Percentiles rank a stretch among this genome's conserved stretches.
phyloP scores from a whole-genome alignment of 371 early-diverging fungal species.

The Mucor sp. region DNA sequence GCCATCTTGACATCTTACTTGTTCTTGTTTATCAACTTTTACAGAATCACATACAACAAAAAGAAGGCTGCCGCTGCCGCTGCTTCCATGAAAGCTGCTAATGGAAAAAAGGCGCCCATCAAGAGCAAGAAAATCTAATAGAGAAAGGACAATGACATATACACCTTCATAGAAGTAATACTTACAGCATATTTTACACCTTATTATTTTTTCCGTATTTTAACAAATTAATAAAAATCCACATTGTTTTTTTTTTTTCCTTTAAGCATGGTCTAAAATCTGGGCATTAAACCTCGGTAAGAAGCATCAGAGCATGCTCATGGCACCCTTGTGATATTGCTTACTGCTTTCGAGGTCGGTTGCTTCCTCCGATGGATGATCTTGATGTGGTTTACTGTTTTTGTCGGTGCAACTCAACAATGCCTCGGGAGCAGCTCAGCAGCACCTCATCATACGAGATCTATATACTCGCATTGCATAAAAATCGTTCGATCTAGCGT shows the following conservation, averaged over 20 bases:
- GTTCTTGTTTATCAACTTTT: constrained; percentile 83
- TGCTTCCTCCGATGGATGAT: neutral
- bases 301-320: neutral
- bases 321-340: neutral
- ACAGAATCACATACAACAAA: constrained; percentile 74
- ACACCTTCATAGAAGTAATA: neutral
- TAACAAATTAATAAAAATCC: neutral
- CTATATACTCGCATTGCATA: too few species aligned
- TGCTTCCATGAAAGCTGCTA: neutral
- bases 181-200: neutral
- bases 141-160: neutral
- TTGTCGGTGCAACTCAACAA: too few species aligned
- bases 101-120: neutral
- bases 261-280: neutral
- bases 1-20: constrained; percentile 77
- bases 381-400: neutral
- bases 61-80: constrained; percentile 13
- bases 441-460: too few species aligned
- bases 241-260: neutral
- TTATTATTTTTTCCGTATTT: neutral
- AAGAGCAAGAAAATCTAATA: constrained; percentile 1
- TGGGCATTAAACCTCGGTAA: neutral
- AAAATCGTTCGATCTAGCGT: neutral
- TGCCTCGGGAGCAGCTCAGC: too few species aligned
- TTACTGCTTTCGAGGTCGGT: neutral